phyloP scores from a whole-genome alignment of 2,329 filamentous ascomycete species.

The Ophiostoma populinum region DNA sequence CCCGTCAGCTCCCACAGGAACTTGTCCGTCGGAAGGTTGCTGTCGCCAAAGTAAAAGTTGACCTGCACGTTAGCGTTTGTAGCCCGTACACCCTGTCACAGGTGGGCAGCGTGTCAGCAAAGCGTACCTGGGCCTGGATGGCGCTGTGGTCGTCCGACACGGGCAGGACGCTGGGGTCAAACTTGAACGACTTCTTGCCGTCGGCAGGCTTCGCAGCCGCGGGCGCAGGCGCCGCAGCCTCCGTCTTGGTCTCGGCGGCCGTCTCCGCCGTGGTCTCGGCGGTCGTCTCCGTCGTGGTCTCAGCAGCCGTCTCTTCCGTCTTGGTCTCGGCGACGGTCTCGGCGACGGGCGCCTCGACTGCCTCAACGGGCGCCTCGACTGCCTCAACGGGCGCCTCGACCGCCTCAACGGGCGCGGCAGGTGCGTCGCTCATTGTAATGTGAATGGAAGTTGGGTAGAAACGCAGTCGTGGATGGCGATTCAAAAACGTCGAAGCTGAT shows the following conservation, averaged over 20 bases:
- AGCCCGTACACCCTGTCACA: background rate
- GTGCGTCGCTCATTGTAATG: conserved; percentile 13
- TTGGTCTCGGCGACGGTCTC: conserved; percentile 1
- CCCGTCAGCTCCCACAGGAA: conserved; percentile 67
- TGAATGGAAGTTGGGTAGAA: background rate
- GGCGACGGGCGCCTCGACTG: conserved; percentile 8
- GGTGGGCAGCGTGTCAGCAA: background rate
- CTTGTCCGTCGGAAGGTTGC: conserved; percentile 76
- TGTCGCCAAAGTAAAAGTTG: conserved; percentile 91
- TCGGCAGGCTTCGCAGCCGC: conserved; percentile 21
- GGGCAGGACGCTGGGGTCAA: conserved; percentile 47
- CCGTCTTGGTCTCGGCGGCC: conserved; percentile 9
- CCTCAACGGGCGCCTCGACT: conserved; percentile 11
- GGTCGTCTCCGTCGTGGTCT: conserved; percentile 12
- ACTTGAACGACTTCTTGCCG: conserved; percentile 44
- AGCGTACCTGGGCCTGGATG: conserved; percentile 63
- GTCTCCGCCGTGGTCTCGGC: conserved; percentile 18
- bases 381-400: conserved; percentile 9
- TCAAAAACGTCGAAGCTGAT: background rate
- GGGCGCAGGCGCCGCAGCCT: conserved; percentile 19
- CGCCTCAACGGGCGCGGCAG: conserved; percentile 12
- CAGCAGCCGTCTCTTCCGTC: conserved; percentile 5
- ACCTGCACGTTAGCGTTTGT: conserved; percentile 37
- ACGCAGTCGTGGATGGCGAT: background rate
- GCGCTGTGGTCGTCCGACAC: conserved; percentile 61